Base-by-base conservation (phyloP, 2,329 filamentous ascomycete species). In the Helminthosporium solani region DNA sequence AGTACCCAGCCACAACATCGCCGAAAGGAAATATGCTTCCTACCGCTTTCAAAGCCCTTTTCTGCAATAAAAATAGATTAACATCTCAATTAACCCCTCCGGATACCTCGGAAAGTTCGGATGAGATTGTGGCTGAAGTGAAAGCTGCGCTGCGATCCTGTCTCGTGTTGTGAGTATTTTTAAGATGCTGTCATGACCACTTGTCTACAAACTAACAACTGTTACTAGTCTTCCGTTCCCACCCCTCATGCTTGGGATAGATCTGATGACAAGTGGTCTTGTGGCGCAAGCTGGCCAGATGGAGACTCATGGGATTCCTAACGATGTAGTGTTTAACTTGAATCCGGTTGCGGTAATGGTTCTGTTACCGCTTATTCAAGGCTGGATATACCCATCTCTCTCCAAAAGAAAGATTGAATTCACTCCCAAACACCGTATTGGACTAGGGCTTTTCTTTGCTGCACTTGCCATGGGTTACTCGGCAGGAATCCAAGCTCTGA, bases 1-100 rank as follows among this genome's bases (percentile, higher is more conserved):
- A n/a, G n/a, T n/a, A n/a, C n/a, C n/a, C n/a, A n/a, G n/a, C n/a
- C n/a, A n/a, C n/a, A n/a, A n/a, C n/a, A n/a, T 9, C 23, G 9
- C 23, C 23, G 9, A 25, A 9, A 6, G 23, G 23, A 25, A 25
- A 25, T 9, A 9, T 25, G 6, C 23, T 25, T 9, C 23, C 23
- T 9, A 25, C 5, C 6, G 23, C 23, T 9, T 85, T 12, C 82
- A 83, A 31, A 78, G 84, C 20, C 62, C 79, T 33, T 74, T 84
- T 40, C 73, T 83, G 3, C 49, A 81, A 31, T 42, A 64, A 6
- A 63, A 64, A 20, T 44, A 63, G 47, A 56, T 49, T 18, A 61
- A 68, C 50, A 33, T 50, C 3, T 50, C 45, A n/a, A 56, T 61
- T 12, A 43, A 62, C 11, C 63, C 63, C 11, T 44, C 42, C 1